Percentiles rank a stretch among this genome's conserved stretches.
Evolutionary conservation across 73 alveolate species (phyloP).

Genomic region (Tetrahymena borealis): DNA sequence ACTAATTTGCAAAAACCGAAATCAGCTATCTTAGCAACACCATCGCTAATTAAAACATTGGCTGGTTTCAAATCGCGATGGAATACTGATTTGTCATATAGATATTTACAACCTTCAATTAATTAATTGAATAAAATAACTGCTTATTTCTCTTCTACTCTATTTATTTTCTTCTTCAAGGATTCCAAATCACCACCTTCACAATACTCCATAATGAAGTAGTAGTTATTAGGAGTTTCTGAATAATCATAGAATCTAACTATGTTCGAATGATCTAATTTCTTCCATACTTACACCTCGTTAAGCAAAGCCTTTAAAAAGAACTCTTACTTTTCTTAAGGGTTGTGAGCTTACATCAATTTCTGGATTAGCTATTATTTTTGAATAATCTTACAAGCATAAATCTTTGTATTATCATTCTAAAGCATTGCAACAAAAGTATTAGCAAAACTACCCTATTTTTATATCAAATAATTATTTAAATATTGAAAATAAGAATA

Average conservation of each 20-base stretch:
- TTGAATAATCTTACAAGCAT: constrained; percentile 29
- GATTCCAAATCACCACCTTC: constrained; percentile 3
- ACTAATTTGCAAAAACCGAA: constrained; percentile 21
- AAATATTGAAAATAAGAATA: not conserved
- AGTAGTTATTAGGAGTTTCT: not conserved
- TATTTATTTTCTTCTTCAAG: not conserved
- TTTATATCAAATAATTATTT: not conserved
- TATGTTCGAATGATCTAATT: constrained; percentile 12
- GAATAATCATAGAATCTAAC: not conserved
- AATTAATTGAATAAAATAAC: constrained; percentile 10
- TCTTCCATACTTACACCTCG: constrained; percentile 35
- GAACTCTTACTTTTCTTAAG: constrained; percentile 1
- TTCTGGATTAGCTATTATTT: constrained; percentile 17
- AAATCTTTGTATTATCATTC: constrained; percentile 14
- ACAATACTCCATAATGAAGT: constrained; percentile 5
- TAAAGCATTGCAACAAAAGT: constrained; percentile 33
- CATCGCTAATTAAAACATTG: not conserved
- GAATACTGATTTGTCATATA: constrained; percentile 26
- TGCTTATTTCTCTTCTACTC: constrained; percentile 24
- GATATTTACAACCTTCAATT: constrained; percentile 35
- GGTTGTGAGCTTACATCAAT: constrained; percentile 18
- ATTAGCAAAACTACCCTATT: constrained; percentile 33
- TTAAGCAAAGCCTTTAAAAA: constrained; percentile 9
- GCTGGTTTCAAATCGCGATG: constrained; percentile 38
- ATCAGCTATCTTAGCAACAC: constrained; percentile 21